These are phyloP conservation scores for Pseudogymnoascus sp. DNA, from an alignment of 2,329 filamentous ascomycete genomes.

Conservation along the genomic window DNA sequence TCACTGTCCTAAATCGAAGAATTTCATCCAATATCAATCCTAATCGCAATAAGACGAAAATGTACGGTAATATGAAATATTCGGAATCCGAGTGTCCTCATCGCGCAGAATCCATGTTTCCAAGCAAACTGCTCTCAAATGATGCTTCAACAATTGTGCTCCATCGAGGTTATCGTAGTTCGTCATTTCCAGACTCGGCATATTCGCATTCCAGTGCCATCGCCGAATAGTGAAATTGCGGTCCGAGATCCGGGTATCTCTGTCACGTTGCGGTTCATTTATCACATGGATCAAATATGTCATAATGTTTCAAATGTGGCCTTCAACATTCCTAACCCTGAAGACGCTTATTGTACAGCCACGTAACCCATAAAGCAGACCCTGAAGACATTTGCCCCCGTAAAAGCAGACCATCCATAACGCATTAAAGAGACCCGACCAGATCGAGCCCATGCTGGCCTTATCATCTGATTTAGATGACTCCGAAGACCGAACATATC, in stretches of 20 bases:
- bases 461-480: slow-evolving; percentile 27
- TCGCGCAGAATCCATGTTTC: neutral
- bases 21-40: neutral
- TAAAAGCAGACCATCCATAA: slow-evolving; percentile 63
- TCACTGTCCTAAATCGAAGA: neutral
- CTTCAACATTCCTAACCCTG: slow-evolving; percentile 29
- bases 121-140: neutral
- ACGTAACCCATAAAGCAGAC: slow-evolving; percentile 61
- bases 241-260: neutral
- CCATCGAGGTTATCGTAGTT: neutral
- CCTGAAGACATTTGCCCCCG: slow-evolving; percentile 63
- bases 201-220: neutral
- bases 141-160: neutral
- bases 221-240: neutral
- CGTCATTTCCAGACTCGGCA: neutral
- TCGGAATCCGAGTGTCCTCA: neutral
- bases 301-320: slow-evolving; percentile 14
- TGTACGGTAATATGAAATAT: neutral
- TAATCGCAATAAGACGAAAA: neutral
- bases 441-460: slow-evolving; percentile 23
- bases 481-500: slow-evolving; percentile 45
- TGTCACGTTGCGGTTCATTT: neutral
- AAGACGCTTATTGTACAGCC: slow-evolving; percentile 60
- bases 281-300: neutral
- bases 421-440: slow-evolving; percentile 52